A percentile compares a stretch with the other conserved stretches of the same genome.
These are phyloP conservation scores for Kernera saxatilis DNA, from an alignment of 345 rosid species.

Conservation along the genomic window DNA sequence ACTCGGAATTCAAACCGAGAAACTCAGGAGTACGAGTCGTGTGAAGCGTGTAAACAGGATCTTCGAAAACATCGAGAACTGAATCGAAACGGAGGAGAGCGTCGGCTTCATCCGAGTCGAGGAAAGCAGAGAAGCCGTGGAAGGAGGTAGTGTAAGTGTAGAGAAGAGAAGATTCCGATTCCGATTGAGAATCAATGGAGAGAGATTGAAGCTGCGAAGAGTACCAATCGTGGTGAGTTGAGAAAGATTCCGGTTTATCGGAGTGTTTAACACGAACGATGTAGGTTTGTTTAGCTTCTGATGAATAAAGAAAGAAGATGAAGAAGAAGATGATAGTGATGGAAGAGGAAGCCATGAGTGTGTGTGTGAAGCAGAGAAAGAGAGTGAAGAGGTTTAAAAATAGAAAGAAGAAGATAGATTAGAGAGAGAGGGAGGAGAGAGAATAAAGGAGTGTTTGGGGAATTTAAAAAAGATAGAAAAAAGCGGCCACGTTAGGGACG, in stretches of 20 bases:
- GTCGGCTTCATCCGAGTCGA: conserved; percentile 47
- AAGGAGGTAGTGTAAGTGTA: conserved; percentile 59
- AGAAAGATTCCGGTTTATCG: conserved; percentile 47
- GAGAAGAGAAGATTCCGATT: conserved; percentile 47
- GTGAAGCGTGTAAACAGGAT: conserved; percentile 64
- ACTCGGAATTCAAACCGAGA: conserved; percentile 53
- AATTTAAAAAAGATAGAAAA: background rate
- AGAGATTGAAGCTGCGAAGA: conserved; percentile 49
- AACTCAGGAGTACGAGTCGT: conserved; percentile 81
- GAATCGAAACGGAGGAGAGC: conserved; percentile 41
- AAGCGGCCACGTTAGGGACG: conserved; percentile 27
- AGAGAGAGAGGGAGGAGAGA: background rate
- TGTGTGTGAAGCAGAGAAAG: conserved; percentile 9
- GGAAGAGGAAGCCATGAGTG: conserved; percentile 25
- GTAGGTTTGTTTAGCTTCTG: conserved; percentile 43
- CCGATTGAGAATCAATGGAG: conserved; percentile 32
- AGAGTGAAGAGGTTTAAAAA: background rate
- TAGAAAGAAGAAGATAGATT: background rate
- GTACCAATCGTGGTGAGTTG: conserved; percentile 73
- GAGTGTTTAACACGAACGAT: conserved; percentile 69
- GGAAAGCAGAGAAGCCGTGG: conserved; percentile 71
- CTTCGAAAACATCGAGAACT: conserved; percentile 69
- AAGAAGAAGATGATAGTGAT: conserved; percentile 1
- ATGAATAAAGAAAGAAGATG: background rate
- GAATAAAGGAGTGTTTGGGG: background rate